Base-by-base conservation (phyloP, 83 land plant genomes). In the Picea engelmannii region DNA sequence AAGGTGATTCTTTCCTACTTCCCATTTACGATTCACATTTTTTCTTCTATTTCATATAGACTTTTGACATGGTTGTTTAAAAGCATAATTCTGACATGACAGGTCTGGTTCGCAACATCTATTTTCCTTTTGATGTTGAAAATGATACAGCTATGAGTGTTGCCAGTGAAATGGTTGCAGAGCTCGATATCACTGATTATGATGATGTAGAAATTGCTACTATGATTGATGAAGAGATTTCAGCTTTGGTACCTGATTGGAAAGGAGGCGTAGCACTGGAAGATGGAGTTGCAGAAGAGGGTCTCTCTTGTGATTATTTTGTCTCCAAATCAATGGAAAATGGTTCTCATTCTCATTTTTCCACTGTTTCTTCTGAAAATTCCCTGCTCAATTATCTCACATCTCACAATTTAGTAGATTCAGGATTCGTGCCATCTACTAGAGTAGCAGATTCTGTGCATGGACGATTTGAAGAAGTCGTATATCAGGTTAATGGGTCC, bases 381-480 rank as follows among this genome's bases (percentile, higher is more conserved):
- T 86, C 85, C 20, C 16, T 68, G 60, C 67, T 66, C 18, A 71
- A 60, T 10, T 55, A 58, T 52, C 66, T 59, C 38, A 49, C 77
- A 47, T 78, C 68, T 35, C 66, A 59, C 73, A 24, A 27, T 18
- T 20, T 27, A 21, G 74, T 52, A 65, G 64, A 71, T 27, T 64
- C 61, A 76, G 49, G 86, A 84, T 44, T 60, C 25, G 16, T 77
- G 63, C 79, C 62, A 59, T 59, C 63, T 18, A 77, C 63, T 24
- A 77, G 62, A 59, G n/a, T 77, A 16, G 79, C 20, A 59, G 84
- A 89, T 76, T 82, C 82, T 78, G 76, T 80, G 21, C 95, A 90
- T 81, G 95, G 95, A 24, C 84, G 93, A 20, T 92, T 92, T 76
- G 90, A 92, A 81, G 92, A 92, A 85, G 82, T 90, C 35, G 85